Conservation (phyloP, 208 protist species). For the Phytomonas sp. region DNA sequence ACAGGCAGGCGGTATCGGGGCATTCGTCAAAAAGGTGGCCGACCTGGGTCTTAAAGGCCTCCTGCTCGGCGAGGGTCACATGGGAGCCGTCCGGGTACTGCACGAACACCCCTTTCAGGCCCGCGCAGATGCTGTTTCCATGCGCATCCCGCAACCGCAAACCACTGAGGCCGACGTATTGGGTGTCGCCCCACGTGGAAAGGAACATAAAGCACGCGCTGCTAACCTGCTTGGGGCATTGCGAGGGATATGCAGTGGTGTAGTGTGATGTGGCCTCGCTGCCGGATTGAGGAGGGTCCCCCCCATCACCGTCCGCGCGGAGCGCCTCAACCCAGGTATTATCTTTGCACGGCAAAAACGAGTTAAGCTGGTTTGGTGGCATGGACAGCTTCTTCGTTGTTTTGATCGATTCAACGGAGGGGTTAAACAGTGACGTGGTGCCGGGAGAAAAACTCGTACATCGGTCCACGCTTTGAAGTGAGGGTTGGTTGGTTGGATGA, state of each 20-base stretch:
- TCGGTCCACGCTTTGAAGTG: background rate
- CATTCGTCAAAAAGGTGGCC: slow-evolving; percentile 34
- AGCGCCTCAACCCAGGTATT: background rate
- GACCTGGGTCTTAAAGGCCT: slow-evolving; percentile 4
- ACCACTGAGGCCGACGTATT: slow-evolving; percentile 41
- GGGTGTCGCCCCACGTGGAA: slow-evolving; percentile 57
- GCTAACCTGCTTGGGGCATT: background rate
- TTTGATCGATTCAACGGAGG: background rate
- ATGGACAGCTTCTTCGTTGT: background rate
- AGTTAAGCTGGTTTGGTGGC: background rate
- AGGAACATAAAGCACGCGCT: slow-evolving; percentile 42
- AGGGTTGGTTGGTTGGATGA: background rate
- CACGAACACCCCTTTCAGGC: slow-evolving; percentile 22
- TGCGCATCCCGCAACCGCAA: slow-evolving; percentile 47
- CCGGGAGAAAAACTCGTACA: background rate
- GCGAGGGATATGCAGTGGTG: background rate
- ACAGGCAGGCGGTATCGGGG: slow-evolving; percentile 24
- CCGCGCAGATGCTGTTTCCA: slow-evolving; percentile 24
- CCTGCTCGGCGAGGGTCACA: background rate
- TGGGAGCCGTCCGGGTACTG: slow-evolving; percentile 30
- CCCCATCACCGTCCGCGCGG: background rate
- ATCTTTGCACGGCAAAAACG: background rate
- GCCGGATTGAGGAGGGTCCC: slow-evolving; percentile 14
- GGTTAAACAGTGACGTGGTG: background rate
- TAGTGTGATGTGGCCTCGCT: slow-evolving; percentile 28